Conservation (phyloP, 2,329 filamentous ascomycete species). For the Ascosphaera apis region DNA sequence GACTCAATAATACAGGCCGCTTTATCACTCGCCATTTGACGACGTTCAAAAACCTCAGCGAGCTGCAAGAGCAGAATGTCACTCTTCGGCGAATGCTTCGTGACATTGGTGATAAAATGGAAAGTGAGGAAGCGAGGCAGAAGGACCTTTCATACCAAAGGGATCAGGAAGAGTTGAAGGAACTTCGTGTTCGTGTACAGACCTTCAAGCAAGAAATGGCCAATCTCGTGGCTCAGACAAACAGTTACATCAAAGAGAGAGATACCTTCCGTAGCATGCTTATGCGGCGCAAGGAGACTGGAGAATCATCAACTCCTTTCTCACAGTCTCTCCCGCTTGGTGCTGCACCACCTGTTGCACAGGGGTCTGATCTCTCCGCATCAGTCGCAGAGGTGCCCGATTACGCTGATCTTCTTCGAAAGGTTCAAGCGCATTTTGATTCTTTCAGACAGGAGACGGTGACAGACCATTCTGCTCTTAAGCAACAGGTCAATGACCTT, state of each 20-base stretch:
- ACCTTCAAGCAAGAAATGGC: constrained; percentile 69
- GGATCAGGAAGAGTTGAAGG: constrained; percentile 46
- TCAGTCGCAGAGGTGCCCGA: constrained; percentile 40
- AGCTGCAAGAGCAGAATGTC: constrained; percentile 71
- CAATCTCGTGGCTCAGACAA: constrained; percentile 58
- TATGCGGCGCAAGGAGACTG: constrained; percentile 46
- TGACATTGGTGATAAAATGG: constrained; percentile 68
- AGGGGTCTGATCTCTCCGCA: constrained; percentile 21
- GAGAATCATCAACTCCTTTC: constrained; percentile 39
- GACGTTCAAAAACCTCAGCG: constrained; percentile 63
- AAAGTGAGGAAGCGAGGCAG: constrained; percentile 61
- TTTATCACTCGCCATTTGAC: constrained; percentile 81
- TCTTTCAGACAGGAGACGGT: constrained; percentile 67
- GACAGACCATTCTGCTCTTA: constrained; percentile 58
- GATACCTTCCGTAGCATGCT: constrained; percentile 96
- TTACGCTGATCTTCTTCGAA: constrained; percentile 56
- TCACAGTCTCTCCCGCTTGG: constrained; percentile 44
- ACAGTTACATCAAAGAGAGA: constrained; percentile 85
- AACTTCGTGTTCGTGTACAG: constrained; percentile 47
- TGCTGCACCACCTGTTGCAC: constrained; percentile 22
- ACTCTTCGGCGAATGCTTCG: constrained; percentile 64
- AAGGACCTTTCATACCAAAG: constrained; percentile 31
- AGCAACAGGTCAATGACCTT: constrained; percentile 61
- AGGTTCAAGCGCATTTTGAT: constrained; percentile 77
- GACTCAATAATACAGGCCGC: constrained; percentile 62